Percentiles rank a stretch among this genome's conserved stretches.
These are phyloP conservation scores for Macrolepiota dolichaula DNA, from an alignment of 768 basidiomycete genomes.

Conservation along the genomic window DNA sequence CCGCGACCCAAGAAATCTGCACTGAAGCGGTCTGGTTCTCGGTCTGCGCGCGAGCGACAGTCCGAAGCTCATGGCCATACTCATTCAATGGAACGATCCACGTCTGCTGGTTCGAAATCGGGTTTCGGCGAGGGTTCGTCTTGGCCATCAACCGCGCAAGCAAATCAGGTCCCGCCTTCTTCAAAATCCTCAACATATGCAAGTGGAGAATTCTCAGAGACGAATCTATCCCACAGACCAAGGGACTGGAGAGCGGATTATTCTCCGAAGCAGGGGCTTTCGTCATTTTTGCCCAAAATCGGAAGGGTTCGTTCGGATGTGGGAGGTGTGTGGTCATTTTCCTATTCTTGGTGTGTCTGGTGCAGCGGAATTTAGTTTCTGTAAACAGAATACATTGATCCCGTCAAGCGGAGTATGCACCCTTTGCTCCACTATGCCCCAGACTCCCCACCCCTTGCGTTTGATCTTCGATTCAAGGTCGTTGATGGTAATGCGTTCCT, in stretches of 20 bases:
- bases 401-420: slow-evolving; percentile 26
- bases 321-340: slow-evolving; percentile 21
- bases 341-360: not conserved
- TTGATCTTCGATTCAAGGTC: slow-evolving; percentile 48
- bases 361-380: not conserved
- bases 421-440: slow-evolving; percentile 26
- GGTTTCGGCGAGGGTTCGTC: not conserved
- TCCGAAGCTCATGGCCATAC: not conserved
- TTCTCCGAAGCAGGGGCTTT: slow-evolving; percentile 22
- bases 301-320: slow-evolving; percentile 29
- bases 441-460: slow-evolving; percentile 34
- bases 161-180: not conserved
- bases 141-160: not conserved
- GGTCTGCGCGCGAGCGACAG: not conserved
- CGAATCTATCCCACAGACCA: slow-evolving; percentile 36
- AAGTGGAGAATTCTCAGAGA: slow-evolving; percentile 27
- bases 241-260: slow-evolving; percentile 44
- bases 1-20: slow-evolving; percentile 4
- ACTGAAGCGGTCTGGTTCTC: slow-evolving; percentile 3
- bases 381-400: slow-evolving; percentile 24
- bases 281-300: slow-evolving; percentile 24
- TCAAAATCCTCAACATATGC: slow-evolving; percentile 18
- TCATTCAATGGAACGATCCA: not conserved
- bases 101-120: not conserved
- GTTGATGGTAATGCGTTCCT: slow-evolving; percentile 26